A percentile compares a stretch with the other conserved stretches of the same genome.
Evolutionary conservation across 768 basidiomycete genomes (phyloP).

Genomic region (Antrodiella citrinella): DNA sequence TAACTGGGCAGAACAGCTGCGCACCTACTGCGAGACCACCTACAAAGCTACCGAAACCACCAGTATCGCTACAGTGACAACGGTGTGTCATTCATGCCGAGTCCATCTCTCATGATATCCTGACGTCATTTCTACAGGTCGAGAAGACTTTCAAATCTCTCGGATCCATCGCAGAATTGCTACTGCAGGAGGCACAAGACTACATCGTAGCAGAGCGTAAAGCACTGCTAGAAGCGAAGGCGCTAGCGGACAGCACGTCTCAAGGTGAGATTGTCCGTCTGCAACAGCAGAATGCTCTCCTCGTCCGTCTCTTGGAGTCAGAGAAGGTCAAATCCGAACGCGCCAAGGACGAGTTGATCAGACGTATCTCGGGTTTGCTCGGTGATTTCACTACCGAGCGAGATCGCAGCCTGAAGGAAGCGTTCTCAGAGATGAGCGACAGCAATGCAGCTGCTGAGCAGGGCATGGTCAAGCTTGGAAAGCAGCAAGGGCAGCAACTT

Average conservation of each 20-base stretch:
- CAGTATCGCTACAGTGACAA: conserved; percentile 37
- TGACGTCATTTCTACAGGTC: conserved; percentile 27
- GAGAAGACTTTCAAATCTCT: conserved; percentile 55
- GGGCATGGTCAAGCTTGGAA: conserved; percentile 37
- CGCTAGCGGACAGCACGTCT: conserved; percentile 37
- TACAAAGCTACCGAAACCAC: conserved; percentile 38
- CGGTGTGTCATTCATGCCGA: conserved; percentile 23
- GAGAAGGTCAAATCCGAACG: conserved; percentile 62
- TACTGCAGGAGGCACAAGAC: conserved; percentile 48
- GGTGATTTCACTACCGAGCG: conserved; percentile 62
- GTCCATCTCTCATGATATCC: no score
- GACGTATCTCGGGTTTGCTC: conserved; percentile 64
- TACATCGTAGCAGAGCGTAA: conserved; percentile 51
- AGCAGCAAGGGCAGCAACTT: conserved; percentile 40
- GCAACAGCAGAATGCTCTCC: conserved; percentile 59
- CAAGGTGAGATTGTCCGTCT: conserved; percentile 52
- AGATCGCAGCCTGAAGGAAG: conserved; percentile 55
- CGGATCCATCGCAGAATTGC: conserved; percentile 48
- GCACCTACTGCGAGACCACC: conserved; percentile 37
- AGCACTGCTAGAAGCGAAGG: conserved; percentile 40
- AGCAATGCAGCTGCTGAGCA: conserved; percentile 51
- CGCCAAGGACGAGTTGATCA: conserved; percentile 66
- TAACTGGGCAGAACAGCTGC: conserved; percentile 49
- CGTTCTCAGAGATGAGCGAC: conserved; percentile 42
- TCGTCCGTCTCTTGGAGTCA: conserved; percentile 51